Conservation (phyloP, 2,329 filamentous ascomycete species). For the Sporothrix sp. region DNA sequence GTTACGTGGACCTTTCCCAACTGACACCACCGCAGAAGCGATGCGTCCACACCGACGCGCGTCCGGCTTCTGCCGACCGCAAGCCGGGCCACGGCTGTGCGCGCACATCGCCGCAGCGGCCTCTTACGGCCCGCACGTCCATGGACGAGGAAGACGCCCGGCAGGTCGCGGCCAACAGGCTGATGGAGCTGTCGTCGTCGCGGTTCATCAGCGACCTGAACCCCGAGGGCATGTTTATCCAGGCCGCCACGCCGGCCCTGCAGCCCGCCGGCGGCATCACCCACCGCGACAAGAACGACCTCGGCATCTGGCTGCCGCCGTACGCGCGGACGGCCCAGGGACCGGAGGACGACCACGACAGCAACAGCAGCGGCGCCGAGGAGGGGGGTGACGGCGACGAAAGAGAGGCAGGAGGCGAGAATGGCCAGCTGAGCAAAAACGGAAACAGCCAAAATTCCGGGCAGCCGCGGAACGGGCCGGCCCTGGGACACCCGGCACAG, state of each 20-base stretch:
- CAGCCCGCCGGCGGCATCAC: slow-evolving; percentile 27
- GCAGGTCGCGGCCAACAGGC: slow-evolving; percentile 21
- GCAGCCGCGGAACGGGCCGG: not conserved
- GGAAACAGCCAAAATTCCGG: not conserved
- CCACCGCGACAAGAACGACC: slow-evolving; percentile 36
- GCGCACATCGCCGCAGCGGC: too few species aligned
- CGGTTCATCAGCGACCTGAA: slow-evolving; percentile 51
- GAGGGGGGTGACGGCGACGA: slow-evolving; percentile 1
- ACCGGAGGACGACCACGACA: not conserved
- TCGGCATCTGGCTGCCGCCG: slow-evolving; percentile 41
- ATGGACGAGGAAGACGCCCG: slow-evolving; percentile 17
- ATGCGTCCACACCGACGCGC: slow-evolving; percentile 30
- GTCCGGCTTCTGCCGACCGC: not conserved
- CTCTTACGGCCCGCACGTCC: not conserved
- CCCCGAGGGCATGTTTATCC: slow-evolving; percentile 50
- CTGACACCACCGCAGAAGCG: slow-evolving; percentile 27
- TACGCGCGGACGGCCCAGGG: not conserved
- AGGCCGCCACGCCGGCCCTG: slow-evolving; percentile 36
- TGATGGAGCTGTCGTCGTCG: slow-evolving; percentile 26
- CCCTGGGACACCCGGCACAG: not conserved
- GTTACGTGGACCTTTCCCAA: not conserved
- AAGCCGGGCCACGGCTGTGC: too few species aligned
- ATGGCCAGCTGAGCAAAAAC: not conserved
- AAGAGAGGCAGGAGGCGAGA: not conserved
- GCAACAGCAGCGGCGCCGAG: not conserved